phyloP scores from a whole-genome alignment of 1,284 basidiomycete species.

The Leccinum fuscescens region DNA sequence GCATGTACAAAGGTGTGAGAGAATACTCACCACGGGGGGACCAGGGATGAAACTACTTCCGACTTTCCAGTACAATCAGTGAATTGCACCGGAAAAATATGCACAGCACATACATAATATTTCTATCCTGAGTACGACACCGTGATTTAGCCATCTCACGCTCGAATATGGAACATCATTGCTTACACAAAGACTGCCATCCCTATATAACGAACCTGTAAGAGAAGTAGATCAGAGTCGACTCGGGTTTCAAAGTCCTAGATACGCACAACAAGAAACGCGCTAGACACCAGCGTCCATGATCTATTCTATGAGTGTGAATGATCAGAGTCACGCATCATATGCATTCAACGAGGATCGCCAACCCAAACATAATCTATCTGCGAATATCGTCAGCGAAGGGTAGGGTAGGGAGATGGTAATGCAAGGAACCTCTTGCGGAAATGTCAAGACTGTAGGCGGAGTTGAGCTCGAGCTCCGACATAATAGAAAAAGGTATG shows the following conservation, averaged over 20 bases:
- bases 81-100: neutral
- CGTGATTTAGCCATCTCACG: neutral
- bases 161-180: neutral
- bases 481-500: neutral
- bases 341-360: neutral
- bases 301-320: conserved; percentile 11
- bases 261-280: conserved; percentile 22
- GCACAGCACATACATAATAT: conserved; percentile 12
- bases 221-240: neutral
- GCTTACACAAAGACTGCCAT: conserved; percentile 16
- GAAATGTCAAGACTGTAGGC: conserved; percentile 19
- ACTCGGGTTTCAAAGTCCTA: neutral
- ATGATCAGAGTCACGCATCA: conserved; percentile 4
- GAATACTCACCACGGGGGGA: conserved; percentile 10
- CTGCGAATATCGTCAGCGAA: conserved; percentile 8
- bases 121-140: conserved; percentile 3
- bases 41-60: conserved; percentile 21
- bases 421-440: conserved; percentile 12
- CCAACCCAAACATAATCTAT: conserved; percentile 24
- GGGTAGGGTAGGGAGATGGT: neutral
- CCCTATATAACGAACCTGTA: conserved; percentile 24
- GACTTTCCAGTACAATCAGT: conserved; percentile 10
- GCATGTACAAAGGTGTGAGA: neutral
- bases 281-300: conserved; percentile 18
- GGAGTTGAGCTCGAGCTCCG: neutral